Base-by-base conservation (phyloP, 164 flowering plant genomes). In the Malania oleifera region DNA sequence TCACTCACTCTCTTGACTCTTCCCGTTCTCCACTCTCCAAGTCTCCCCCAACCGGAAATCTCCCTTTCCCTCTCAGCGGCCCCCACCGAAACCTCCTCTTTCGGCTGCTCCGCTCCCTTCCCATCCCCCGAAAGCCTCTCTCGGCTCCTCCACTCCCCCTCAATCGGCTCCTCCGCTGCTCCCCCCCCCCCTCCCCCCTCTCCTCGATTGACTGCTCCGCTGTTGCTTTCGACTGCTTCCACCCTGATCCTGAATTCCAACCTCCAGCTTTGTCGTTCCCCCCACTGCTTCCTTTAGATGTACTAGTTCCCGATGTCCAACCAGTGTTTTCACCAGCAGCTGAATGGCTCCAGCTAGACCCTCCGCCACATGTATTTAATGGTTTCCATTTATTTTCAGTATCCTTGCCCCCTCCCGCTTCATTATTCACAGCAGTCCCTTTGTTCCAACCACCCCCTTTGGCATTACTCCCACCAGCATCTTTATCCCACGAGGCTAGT, bases 401-500 rank as follows among this genome's bases (percentile, higher is more conserved):
- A 14, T 52, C 22, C 49, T 44, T 6, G 47, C 5, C n/a, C 47
- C 49, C 49, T 54, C 56, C 67, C 31, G 48, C 41, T 24, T 27
- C 62, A 11, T 54, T 64, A 24, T 27, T 25, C 14, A 54, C 10
- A 13, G 44, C 47, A 3, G 37, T n/a, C 19, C 65, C 70, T 27
- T 39, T 60, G 45, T 48, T 37, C 71, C 66, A 60, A 27, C 61
- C 43, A 7, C 71, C 74, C 51, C 52, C 52, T 62, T 52, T 52
- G 10, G 54, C 18, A 26, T 28, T 25, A 20, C 15, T 45, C 27
- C 56, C 65, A 28, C 62, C 63, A 60, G 60, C 26, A 50, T 50
- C 63, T 27, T 57, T 51, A 47, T 26, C 61, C 59, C 50, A 53
- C 17, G 8, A 2, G 20, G 12, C 35, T 55, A 52, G 7, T n/a